phyloP scores from a whole-genome alignment of 345 rosid species.

The Acer negundo region DNA sequence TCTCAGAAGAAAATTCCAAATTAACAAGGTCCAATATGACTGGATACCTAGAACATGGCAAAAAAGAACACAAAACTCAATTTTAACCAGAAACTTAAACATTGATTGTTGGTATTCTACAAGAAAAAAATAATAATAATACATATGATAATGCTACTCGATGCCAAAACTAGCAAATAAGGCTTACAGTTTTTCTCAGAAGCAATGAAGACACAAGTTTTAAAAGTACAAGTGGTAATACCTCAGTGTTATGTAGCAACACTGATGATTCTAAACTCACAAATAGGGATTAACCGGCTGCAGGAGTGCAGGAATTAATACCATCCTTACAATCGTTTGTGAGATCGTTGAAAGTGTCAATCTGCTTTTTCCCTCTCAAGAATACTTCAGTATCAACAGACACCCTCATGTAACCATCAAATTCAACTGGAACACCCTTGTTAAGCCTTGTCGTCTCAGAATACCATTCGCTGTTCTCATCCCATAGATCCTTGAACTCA shows the following conservation, averaged over 20 bases:
- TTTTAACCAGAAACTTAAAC: neutral
- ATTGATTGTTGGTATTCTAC: slow-evolving; percentile 21
- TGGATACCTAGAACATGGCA: neutral
- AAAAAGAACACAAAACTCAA: neutral
- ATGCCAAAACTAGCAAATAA: slow-evolving; percentile 23
- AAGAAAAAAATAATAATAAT: slow-evolving; percentile 1
- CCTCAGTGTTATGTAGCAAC: slow-evolving; percentile 3
- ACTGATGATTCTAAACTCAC: slow-evolving; percentile 5
- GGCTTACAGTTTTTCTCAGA: slow-evolving; percentile 24
- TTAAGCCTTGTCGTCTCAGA: slow-evolving; percentile 80
- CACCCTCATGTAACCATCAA: slow-evolving; percentile 91
- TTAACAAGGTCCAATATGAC: neutral
- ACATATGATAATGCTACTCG: slow-evolving; percentile 20
- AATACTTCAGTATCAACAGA: slow-evolving; percentile 91
- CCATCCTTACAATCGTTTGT: slow-evolving; percentile 94
- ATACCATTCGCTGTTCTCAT: slow-evolving; percentile 86
- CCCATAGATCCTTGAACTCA: slow-evolving; percentile 86
- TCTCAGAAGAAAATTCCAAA: neutral
- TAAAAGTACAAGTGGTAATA: slow-evolving; percentile 13
- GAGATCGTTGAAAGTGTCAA: slow-evolving; percentile 88
- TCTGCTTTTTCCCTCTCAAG: slow-evolving; percentile 93
- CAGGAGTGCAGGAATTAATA: slow-evolving; percentile 68
- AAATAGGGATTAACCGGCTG: slow-evolving; percentile 49
- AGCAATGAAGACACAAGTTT: slow-evolving; percentile 20
- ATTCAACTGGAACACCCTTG: slow-evolving; percentile 78